Evolutionary conservation across 139 green algal genomes (phyloP), one percentile per base, ranked within the genome.

Genomic region (Chlorella sp.): DNA sequence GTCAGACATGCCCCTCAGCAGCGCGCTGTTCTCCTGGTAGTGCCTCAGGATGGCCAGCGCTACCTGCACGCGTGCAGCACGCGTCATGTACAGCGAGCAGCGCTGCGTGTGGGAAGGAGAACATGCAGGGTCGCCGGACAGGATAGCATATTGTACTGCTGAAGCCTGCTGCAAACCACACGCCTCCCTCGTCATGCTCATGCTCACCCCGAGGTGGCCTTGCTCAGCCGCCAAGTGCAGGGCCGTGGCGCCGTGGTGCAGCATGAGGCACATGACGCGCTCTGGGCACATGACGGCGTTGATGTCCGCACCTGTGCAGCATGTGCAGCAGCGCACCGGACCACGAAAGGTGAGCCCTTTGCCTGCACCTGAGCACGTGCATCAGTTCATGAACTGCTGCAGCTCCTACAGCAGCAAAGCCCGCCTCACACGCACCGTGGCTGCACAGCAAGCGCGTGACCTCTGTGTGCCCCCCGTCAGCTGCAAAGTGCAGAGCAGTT

Each of bases 401-500:
- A n/a, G n/a, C n/a, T n/a, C n/a, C n/a, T n/a, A n/a, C n/a, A n/a
- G n/a, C n/a, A n/a, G n/a, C n/a, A n/a, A n/a, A n/a, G n/a, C 23
- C 61, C 61, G 3, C n/a, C 61, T 24, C n/a, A 35, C 34, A 26
- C n/a, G 27, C 61, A 27, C 61, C 61, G 34, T 67, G 61, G 24
- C 65, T 49, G 3, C 72, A 49, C 29, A 79, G 42, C 36, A 74
- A 69, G 61, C 69, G 51, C 1, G 68, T 69, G 3, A 76, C 20
- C 0, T 63, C 69, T 24, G 23, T 30, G 26, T 80, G 73, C 23
- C 75, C 75, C 0, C 30, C 62, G 24, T 72, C 62, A 2, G 75
- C 75, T 31, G 75, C 75, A 26, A 72, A 68, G 33, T 80, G 75
- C 29, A 80, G 27, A 23, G 75, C 50, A 29, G 61, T 73, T 1